Base-by-base conservation (phyloP, 345 rosid species). In the Arabis hirsuta region DNA sequence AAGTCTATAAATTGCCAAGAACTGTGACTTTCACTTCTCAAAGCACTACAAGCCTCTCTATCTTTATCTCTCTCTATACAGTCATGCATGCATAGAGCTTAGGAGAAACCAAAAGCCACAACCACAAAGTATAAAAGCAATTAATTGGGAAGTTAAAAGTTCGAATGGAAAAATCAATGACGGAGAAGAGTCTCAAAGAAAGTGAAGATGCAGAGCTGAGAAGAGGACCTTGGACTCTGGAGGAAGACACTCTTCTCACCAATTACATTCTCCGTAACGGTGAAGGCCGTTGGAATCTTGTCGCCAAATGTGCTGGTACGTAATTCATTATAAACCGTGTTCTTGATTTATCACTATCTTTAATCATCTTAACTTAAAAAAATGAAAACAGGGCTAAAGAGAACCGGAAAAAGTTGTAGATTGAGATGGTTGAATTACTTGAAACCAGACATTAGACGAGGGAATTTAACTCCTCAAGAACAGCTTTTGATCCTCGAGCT, bases 391-490 rank as follows among this genome's bases (percentile, higher is more conserved):
- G 98, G 94, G 22, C 62, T 93, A 57, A 90, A 85, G 76, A 83
- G 97, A 79, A 93, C 88, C 10, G 97, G 98, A 4, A 93, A 93
- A 80, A 93, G 98, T 57, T 93, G 97, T 83, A 83, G 98, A 69
- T 66, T 93, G 74, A 82, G 98, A 81, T 93, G 98, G 98, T 80
- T 90, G 26, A 93, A 93, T 67, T 93, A 93, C 79, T 77, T 93
- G 48, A 93, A 86, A 76, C 98, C 97, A 1, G 97, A 93, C 65
- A 86, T 89, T 8, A 93, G 90, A 73, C 82, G 98, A 2, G 98
- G 98, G 73, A 89, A 93, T 62, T 83, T 93, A 19, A 86, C 88
- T 57, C 97, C 90, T 0, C 86, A 89, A 52, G 97, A 90, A 53
- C 98, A 90, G 75, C 83, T 88, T 48, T 59, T 85, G 85, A 93